Conservation (phyloP, 495 filamentous ascomycete species). For the Aspergillus baeticus region DNA sequence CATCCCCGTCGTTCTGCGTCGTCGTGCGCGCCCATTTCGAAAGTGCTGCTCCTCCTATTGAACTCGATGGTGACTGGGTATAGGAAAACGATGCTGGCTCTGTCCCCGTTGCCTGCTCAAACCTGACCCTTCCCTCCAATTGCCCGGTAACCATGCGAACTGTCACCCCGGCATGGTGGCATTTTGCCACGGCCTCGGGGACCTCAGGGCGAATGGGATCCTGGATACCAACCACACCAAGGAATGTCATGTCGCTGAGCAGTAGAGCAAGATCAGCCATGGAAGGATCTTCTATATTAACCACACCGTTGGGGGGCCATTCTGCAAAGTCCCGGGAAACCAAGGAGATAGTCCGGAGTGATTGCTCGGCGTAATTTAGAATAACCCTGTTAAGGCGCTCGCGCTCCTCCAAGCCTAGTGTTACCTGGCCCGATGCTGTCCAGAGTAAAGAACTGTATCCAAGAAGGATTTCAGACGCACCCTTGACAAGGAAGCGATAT, state of each 20-base stretch:
- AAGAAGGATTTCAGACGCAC: slow-evolving; percentile 65
- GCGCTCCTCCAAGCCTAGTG: slow-evolving; percentile 33
- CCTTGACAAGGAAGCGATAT: slow-evolving; percentile 66
- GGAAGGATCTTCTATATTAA: slow-evolving; percentile 48
- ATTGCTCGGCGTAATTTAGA: slow-evolving; percentile 52
- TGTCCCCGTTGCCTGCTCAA: slow-evolving; percentile 69
- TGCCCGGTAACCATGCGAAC: slow-evolving; percentile 84
- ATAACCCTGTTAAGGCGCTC: slow-evolving; percentile 49
- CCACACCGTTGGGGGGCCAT: slow-evolving; percentile 55
- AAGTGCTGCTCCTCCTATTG: too few species aligned
- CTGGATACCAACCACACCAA: slow-evolving; percentile 65
- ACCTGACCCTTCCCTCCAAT: slow-evolving; percentile 63
- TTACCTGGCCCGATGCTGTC: slow-evolving; percentile 29
- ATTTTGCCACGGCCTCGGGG: slow-evolving; percentile 68
- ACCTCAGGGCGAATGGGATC: slow-evolving; percentile 72
- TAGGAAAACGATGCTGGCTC: too few species aligned
- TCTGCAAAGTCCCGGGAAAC: slow-evolving; percentile 61
- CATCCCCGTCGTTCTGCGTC: too few species aligned
- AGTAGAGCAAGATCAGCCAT: slow-evolving; percentile 54
- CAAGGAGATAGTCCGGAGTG: slow-evolving; percentile 62
- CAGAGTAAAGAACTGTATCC: slow-evolving; percentile 42
- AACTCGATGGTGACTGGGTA: too few species aligned
- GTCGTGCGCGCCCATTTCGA: too few species aligned
- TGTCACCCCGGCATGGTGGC: slow-evolving; percentile 74
- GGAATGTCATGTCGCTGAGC: slow-evolving; percentile 59